Base-by-base conservation (phyloP, 768 basidiomycete genomes). In the Mycena amicta region DNA sequence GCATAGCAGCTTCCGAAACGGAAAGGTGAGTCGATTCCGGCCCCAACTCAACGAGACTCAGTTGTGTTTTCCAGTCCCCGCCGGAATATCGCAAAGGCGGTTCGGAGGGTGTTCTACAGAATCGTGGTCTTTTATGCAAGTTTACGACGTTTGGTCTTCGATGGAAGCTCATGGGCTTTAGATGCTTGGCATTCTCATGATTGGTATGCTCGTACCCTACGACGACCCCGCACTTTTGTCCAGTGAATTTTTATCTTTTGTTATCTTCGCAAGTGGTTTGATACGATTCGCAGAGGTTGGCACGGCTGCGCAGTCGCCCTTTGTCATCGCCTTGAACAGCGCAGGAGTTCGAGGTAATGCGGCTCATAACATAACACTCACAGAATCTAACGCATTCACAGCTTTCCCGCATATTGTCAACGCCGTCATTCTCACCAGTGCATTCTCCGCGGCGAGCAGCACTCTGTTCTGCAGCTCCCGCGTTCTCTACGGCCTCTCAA, bases 231-330 rank as follows among this genome's bases (percentile, higher is more conserved):
- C 71, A 12, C 75, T 92, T 40, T 77, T 88, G 40, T 68, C 73
- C 55, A 59, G 75, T 72, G 58, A 41, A 65, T 53, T 57, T 37
- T 16, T 53, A 16, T 33, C 8, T 23, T 50, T 18, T 28, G 16
- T n/a, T 27, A 23, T 52, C 2, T 20, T 28, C 22, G 20, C 51
- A 26, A 15, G n/a, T 18, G 11, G 37, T 45, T 4, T n/a, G n/a
- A n/a, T n/a, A n/a, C n/a, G n/a, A 43, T 29, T 30, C 49, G 31
- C 63, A 72, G 80, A 57, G 2, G 68, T 77, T 26, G 83, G 84
- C 50, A 90, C 82, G 45, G 92, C 91, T n/a, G 84, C 87, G 0
- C 70, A 86, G 52, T 92, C 90, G 3, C 93, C 93, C 2, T 95
- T 91, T 72, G 92, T 94, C 54, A 88, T 94, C 61, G 92, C 91